These are phyloP conservation scores for Pyrenopolyporus hunteri DNA, from an alignment of 495 filamentous ascomycete species.

Conservation along the genomic window DNA sequence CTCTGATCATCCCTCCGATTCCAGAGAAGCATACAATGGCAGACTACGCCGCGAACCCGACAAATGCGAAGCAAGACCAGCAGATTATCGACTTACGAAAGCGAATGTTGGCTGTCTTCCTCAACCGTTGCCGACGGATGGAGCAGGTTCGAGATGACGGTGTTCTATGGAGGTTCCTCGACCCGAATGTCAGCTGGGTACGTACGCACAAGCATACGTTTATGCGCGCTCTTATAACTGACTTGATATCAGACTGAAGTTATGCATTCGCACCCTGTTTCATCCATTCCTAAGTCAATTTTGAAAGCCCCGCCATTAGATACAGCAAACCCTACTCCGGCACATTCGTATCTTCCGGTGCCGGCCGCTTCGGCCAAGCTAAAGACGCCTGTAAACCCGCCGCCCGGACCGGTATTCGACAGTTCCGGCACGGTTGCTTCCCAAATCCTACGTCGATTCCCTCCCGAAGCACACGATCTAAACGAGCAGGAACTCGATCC, in stretches of 20 bases:
- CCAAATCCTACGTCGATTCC: slow-evolving; percentile 79
- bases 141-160: slow-evolving; percentile 91
- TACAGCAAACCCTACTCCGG: slow-evolving; percentile 87
- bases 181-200: slow-evolving; percentile 99
- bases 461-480: slow-evolving; percentile 73
- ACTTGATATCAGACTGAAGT: slow-evolving; percentile 78
- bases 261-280: slow-evolving; percentile 83
- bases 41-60: slow-evolving; percentile 96
- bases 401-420: slow-evolving; percentile 45
- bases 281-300: slow-evolving; percentile 89
- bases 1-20: slow-evolving; percentile 92
- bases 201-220: slow-evolving; percentile 22
- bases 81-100: slow-evolving; percentile 95
- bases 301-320: slow-evolving; percentile 93
- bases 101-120: slow-evolving; percentile 92
- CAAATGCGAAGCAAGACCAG: slow-evolving; percentile 95
- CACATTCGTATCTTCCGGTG: slow-evolving; percentile 84
- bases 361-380: slow-evolving; percentile 86
- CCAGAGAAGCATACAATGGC: slow-evolving; percentile 99
- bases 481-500: slow-evolving; percentile 91
- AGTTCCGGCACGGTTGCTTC: slow-evolving; percentile 59
- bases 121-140: slow-evolving; percentile 93
- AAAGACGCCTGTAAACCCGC: slow-evolving; percentile 60
- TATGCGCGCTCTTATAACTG: slow-evolving; percentile 30
- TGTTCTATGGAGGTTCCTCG: slow-evolving; percentile 96